Conservation (phyloP, 805 yeast genomes). For the Candida morakotiae region DNA sequence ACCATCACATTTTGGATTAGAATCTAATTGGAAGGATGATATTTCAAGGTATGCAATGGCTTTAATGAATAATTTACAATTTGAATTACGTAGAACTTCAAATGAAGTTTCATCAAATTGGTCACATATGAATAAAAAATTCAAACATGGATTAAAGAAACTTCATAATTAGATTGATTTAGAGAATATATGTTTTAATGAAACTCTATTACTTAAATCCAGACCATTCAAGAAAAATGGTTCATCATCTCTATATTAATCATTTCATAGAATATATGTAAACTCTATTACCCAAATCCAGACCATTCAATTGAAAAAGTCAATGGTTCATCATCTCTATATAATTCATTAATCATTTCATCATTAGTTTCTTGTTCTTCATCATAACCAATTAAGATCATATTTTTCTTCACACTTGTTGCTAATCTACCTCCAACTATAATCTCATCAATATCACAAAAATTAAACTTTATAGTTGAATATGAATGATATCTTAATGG, state of each 20-base stretch:
- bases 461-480: slow-evolving; percentile 53
- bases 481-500: slow-evolving; percentile 90
- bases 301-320: slow-evolving; percentile 92
- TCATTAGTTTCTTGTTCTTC: slow-evolving; percentile 8
- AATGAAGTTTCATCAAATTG: neutral
- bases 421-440: slow-evolving; percentile 89
- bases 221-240: slow-evolving; percentile 86
- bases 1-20: too few relatives aligned
- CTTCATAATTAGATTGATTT: neutral
- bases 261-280: neutral
- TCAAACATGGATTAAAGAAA: slow-evolving; percentile 1
- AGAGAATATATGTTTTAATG: neutral
- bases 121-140: neutral
- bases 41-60: neutral
- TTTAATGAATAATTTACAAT: neutral
- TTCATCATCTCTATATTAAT: slow-evolving; percentile 14
- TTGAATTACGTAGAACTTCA: neutral
- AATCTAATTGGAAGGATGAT: neutral
- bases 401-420: slow-evolving; percentile 84
- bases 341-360: slow-evolving; percentile 1
- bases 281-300: slow-evolving; percentile 67
- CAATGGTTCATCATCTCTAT: slow-evolving; percentile 23
- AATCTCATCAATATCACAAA: slow-evolving; percentile 49
- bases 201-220: slow-evolving; percentile 67
- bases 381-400: slow-evolving; percentile 51